Conservation (phyloP, 148 eudicot species). For the Vaccinium myrtillus region DNA sequence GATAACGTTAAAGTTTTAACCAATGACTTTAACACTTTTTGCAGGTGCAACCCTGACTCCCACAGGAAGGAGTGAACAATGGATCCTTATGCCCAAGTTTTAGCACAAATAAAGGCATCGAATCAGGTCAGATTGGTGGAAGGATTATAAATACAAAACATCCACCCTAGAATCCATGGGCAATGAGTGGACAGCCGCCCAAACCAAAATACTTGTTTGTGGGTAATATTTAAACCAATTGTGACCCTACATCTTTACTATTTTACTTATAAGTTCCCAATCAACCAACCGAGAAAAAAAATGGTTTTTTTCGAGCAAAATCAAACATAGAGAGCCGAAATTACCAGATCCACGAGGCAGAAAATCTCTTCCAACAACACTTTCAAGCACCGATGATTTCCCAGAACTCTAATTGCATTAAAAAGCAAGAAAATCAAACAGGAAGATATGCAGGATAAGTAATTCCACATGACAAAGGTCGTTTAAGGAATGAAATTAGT, state of each 20-base stretch:
- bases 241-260: background rate
- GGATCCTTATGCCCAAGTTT: background rate
- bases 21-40: background rate
- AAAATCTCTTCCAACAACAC: conserved; percentile 96
- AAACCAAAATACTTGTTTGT: background rate
- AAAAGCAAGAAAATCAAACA: background rate
- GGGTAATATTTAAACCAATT: background rate
- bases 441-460: background rate
- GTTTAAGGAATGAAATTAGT: background rate
- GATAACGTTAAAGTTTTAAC: background rate
- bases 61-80: background rate
- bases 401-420: conserved; percentile 76
- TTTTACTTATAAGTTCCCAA: background rate
- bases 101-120: background rate
- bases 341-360: conserved; percentile 99
- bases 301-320: background rate
- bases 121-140: background rate
- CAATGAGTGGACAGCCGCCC: background rate
- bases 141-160: background rate
- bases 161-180: background rate
- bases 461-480: background rate
- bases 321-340: background rate
- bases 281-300: background rate
- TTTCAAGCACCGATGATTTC: conserved; percentile 93
- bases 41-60: background rate